These are phyloP conservation scores for Verbena officinalis DNA, from an alignment of 257 asterid genomes.

Conservation along the genomic window DNA sequence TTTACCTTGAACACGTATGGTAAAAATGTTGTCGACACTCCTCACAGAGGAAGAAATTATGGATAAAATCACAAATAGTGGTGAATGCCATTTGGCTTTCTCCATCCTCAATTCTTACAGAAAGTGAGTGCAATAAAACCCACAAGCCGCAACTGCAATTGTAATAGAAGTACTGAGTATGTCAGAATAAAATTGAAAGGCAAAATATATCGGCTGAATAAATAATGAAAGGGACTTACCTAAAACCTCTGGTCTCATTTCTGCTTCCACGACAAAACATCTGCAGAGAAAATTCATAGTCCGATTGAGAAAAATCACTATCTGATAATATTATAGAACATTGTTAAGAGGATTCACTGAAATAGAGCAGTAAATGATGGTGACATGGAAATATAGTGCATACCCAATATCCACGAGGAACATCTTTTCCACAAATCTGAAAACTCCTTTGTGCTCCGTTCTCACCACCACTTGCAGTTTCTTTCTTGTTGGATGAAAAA, in stretches of 20 bases:
- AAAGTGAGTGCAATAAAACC: conserved; percentile 87
- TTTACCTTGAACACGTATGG: conserved; percentile 88
- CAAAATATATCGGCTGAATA: conserved; percentile 9
- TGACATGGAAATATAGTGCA: conserved; percentile 27
- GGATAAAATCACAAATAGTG: conserved; percentile 74
- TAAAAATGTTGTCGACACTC: conserved; percentile 92
- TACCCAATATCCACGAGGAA: conserved; percentile 99
- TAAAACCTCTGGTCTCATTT: conserved; percentile 88
- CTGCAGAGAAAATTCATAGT: conserved; percentile 41
- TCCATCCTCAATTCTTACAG: conserved; percentile 82
- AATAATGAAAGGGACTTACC: conserved; percentile 48
- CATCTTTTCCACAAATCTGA: conserved; percentile 86
- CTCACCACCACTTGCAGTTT: conserved; percentile 41
- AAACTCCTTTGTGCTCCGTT: conserved; percentile 47
- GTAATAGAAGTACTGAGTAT: conserved; percentile 3
- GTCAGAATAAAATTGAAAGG: conserved; percentile 23
- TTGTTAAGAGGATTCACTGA: too few relatives aligned
- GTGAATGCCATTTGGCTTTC: conserved; percentile 80
- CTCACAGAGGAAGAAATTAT: conserved; percentile 81
- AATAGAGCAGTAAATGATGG: too few relatives aligned
- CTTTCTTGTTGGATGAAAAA: conserved; percentile 41
- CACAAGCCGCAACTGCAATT: conserved; percentile 96
- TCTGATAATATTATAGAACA: too few relatives aligned
- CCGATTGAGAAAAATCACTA: conserved; percentile 16
- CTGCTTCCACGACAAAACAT: conserved; percentile 97